Conservation (phyloP, 345 rosid genomes). For the Linum tenue region DNA sequence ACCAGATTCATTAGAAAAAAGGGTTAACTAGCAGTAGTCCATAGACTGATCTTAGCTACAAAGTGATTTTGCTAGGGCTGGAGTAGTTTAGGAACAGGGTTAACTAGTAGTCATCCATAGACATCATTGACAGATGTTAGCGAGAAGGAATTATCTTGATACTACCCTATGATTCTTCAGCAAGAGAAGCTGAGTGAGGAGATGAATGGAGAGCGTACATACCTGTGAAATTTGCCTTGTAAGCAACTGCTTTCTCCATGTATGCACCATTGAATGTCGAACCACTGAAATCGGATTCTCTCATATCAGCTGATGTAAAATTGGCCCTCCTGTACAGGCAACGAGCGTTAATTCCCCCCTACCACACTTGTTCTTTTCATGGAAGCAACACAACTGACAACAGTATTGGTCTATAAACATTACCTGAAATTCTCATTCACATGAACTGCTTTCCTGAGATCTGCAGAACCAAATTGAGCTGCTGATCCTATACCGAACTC, state of each 20-base stretch:
- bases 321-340: conserved; percentile 64
- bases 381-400: not conserved
- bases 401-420: conserved; percentile 7
- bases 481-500: conserved; percentile 94
- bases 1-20: not conserved
- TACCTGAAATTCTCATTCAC: conserved; percentile 78
- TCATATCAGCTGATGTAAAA: conserved; percentile 93
- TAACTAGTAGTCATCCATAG: too few relatives aligned
- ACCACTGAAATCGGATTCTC: conserved; percentile 91
- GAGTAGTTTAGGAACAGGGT: too few relatives aligned
- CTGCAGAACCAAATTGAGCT: conserved; percentile 84
- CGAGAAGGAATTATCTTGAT: too few relatives aligned
- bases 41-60: too few relatives aligned
- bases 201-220: conserved; percentile 5
- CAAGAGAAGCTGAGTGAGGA: conserved; percentile 24
- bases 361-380: not conserved
- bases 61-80: too few relatives aligned
- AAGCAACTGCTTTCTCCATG: conserved; percentile 66
- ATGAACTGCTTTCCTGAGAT: conserved; percentile 83
- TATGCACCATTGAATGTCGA: conserved; percentile 92
- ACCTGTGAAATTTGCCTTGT: conserved; percentile 85
- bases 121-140: too few relatives aligned
- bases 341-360: too few relatives aligned
- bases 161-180: conserved; percentile 28
- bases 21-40: too few relatives aligned